Percentiles rank a stretch among this genome's conserved stretches.
Conservation (phyloP, 495 filamentous ascomycete species). For the Amorphotheca resinae region DNA sequence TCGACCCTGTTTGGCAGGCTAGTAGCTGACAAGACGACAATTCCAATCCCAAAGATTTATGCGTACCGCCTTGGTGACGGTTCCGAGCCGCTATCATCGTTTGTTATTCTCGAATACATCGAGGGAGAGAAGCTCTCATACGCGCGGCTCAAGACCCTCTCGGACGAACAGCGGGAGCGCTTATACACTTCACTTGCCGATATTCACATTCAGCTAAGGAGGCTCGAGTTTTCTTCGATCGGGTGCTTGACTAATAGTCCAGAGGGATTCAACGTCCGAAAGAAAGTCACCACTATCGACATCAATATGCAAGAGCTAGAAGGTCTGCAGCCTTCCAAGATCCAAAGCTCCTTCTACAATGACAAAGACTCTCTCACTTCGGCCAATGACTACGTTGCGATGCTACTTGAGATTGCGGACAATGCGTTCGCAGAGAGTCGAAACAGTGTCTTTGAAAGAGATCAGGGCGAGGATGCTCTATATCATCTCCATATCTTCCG, state of each 20-base stretch:
- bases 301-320: conserved; percentile 22
- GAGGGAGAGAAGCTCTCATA: conserved; percentile 15
- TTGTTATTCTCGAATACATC: conserved; percentile 22
- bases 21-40: conserved; percentile 17
- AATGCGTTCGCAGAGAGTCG: conserved; percentile 15
- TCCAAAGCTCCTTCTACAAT: conserved; percentile 9
- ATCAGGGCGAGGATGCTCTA: conserved; percentile 10
- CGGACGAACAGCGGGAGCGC: conserved; percentile 10
- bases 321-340: conserved; percentile 13
- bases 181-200: conserved; percentile 17
- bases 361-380: conserved; percentile 9
- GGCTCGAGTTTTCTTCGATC: conserved; percentile 22
- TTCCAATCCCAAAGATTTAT: conserved; percentile 20
- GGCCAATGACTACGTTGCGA: conserved; percentile 17
- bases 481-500: conserved; percentile 10
- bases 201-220: conserved; percentile 21
- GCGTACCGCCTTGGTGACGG: conserved; percentile 15
- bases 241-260: conserved; percentile 11
- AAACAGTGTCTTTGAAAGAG: conserved; percentile 4
- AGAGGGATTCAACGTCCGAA: conserved; percentile 16
- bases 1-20: conserved; percentile 11
- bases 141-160: conserved; percentile 7
- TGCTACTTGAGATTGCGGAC: conserved; percentile 18
- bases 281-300: conserved; percentile 14
- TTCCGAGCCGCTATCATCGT: conserved; percentile 13